Percentiles rank a stretch among this genome's conserved stretches.
These are phyloP conservation scores for Solanum medicagineum DNA, from an alignment of 257 asterid genomes.

Conservation along the genomic window DNA sequence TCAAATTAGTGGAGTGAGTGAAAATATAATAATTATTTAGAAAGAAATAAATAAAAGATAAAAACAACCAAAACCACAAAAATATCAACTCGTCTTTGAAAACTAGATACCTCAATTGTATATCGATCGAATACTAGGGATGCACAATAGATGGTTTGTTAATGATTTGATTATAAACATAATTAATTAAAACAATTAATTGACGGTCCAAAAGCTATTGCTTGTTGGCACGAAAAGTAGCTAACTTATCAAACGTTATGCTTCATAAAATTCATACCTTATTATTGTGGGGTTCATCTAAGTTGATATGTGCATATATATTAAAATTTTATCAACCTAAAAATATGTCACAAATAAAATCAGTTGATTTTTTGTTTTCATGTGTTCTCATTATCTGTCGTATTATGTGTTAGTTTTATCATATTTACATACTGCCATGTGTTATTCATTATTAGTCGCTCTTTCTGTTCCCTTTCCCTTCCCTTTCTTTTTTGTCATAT, in stretches of 20 bases:
- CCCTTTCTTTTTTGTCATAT: too few species aligned
- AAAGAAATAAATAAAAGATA: neutral
- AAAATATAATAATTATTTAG: neutral
- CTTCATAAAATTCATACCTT: neutral
- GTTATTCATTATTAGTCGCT: too few species aligned
- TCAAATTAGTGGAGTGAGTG: neutral
- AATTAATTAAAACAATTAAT: neutral
- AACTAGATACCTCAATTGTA: too few species aligned
- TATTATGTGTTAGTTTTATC: too few species aligned
- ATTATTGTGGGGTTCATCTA: too few species aligned
- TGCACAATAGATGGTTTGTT: neutral
- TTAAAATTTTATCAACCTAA: neutral
- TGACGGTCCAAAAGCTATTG: neutral
- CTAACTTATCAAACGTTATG: neutral
- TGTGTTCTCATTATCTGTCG: too few species aligned
- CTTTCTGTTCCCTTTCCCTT: too few species aligned
- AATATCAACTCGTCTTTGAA: too few species aligned
- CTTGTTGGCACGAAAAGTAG: neutral
- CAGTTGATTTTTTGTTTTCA: too few species aligned
- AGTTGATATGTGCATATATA: too few species aligned
- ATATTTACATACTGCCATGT: too few species aligned
- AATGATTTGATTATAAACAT: neutral
- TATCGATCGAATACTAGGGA: too few species aligned
- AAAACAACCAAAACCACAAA: neutral
- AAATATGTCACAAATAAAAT: neutral